Evolutionary conservation across 768 basidiomycete species (phyloP), one percentile per base, ranked within the genome.

Genomic region (Tricholoma flavovirens): DNA sequence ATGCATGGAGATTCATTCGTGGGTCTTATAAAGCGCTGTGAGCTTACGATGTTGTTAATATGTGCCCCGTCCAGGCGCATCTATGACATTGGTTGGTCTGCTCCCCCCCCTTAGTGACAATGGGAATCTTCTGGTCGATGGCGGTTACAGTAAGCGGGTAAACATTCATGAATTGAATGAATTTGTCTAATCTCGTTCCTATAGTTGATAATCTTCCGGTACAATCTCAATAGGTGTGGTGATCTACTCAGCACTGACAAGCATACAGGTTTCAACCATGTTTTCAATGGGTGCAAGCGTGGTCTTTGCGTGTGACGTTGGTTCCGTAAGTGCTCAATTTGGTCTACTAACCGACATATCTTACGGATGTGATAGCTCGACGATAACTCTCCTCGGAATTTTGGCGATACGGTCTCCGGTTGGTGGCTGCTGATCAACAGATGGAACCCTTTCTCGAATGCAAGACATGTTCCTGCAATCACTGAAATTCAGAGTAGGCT

Each of bases 1-100:
- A 98, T 73, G 96, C 97, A 11, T 99, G 96, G 96, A 80, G 93
- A 62, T 92, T 84, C 66, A 90, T 92, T 54, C 88, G 92, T 90
- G 79, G 62, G 56, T 66, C 45, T 46, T 14, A 3, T 19, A 12
- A 6, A 56, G 9, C 40, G 33, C n/a, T 48, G 26, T 26, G 35
- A 9, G 53, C 51, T 40, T 21, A 54, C 22, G 63, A 57, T 54
- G 43, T 55, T 54, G 43, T 55, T 30, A 51, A 58, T 10, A 46
- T 58, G n/a, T 0, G 21, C 33, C 32, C 38, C 5, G 9, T 14
- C 5, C 55, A 88, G 92, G 94, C 53, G 97, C 94, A 15, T 98
- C 95, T 1, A 99, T 99, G 97, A 92, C 95, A 1, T 73, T 99
- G 61, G 95, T 95, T 48, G 97, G 97, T 62, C 77, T 99, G 48